Evolutionary conservation across 2,329 filamentous ascomycete genomes (phyloP), one percentile per base, ranked within the genome.

Genomic region (Akanthomyces dipterigenus): DNA sequence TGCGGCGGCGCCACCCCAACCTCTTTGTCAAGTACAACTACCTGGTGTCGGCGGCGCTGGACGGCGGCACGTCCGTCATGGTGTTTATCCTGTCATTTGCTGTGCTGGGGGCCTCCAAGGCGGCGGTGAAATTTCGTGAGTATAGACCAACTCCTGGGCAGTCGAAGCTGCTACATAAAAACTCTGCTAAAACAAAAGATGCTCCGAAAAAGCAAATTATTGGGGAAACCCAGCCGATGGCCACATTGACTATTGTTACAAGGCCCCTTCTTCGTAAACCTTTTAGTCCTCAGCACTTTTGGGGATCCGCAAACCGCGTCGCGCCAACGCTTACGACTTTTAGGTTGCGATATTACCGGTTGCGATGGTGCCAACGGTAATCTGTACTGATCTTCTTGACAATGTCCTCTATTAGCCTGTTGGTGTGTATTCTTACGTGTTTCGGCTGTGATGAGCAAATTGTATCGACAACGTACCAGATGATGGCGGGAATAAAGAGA

Each of bases 1-100:
- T 72, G 24, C 68, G 71, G 2, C 64, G 66, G 14, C 64, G 65
- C 5, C 59, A 64, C 28, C 65, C 66, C 3, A 66, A 62, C 1
- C 63, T 63, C 57, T 72, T 72, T 50, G 65, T 68, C 42, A 70
- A 68, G 62, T 69, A 68, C 54, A 69, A 70, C 38, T 69, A 68
- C 60, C 42, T 67, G 2, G 40, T 66, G 31, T 66, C 65, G 9
- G 65, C 65, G 12, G 66, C 64, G 3, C 42, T 66, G 46, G 66
- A 67, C 31, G 66, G 66, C 16, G 65, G 65, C 9, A 67, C 64
- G 1, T 63, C 64, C 2, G 64, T 67, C 40, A 66, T 67, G 63
- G 63, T 67, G 1, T 67, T 66, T 26, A 63, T 66, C 24, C 53
- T 66, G 20, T 65, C 60, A 2, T 67, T 67, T 54, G 64, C 65